phyloP scores from a whole-genome alignment of 805 yeast genomes.

The Candida qinlingensis region DNA sequence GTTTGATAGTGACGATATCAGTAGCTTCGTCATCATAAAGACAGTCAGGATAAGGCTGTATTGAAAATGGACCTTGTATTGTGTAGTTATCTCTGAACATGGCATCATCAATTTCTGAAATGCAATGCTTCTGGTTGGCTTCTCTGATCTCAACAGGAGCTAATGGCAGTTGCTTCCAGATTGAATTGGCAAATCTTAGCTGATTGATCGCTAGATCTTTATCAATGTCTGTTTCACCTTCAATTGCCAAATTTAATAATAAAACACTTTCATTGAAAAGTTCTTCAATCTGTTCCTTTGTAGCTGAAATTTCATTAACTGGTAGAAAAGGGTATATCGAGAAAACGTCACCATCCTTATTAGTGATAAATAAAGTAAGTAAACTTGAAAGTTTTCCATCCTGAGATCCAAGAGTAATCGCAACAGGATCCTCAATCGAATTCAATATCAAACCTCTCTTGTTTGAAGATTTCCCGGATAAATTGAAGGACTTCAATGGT shows the following conservation, averaged over 20 bases:
- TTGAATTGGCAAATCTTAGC: conserved; percentile 30
- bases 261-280: conserved; percentile 30
- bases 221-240: conserved; percentile 4
- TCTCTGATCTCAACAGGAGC: conserved; percentile 20
- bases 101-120: conserved; percentile 16
- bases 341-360: conserved; percentile 54
- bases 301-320: conserved; percentile 29
- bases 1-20: conserved; percentile 26
- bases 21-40: conserved; percentile 43
- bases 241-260: conserved; percentile 23
- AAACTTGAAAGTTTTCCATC: conserved; percentile 30
- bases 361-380: conserved; percentile 47
- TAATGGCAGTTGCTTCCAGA: conserved; percentile 26
- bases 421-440: conserved; percentile 17
- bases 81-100: conserved; percentile 6
- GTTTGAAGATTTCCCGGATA: conserved; percentile 17
- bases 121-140: conserved; percentile 15
- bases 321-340: conserved; percentile 65
- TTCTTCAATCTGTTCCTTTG: conserved; percentile 27
- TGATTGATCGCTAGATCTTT: conserved; percentile 26
- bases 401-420: conserved; percentile 23
- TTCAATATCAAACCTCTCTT: conserved; percentile 17
- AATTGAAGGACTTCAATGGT: conserved; percentile 18
- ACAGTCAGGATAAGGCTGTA: conserved; percentile 49
- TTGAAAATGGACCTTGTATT: conserved; percentile 49